Base-by-base conservation (phyloP, 1,284 basidiomycete genomes). In the Agroathelia rolfsii region DNA sequence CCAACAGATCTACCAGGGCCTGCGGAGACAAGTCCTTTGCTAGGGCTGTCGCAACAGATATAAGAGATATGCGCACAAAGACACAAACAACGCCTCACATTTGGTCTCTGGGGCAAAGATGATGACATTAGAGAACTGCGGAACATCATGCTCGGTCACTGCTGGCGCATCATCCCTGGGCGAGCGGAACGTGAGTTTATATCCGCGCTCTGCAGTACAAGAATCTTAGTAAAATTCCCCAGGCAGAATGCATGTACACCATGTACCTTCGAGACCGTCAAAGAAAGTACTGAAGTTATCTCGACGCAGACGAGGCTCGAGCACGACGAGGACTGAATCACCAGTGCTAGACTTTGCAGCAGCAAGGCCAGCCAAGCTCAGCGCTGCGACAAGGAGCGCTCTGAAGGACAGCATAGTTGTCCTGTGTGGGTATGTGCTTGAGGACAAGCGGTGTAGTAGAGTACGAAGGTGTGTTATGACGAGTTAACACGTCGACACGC, bases 271-370 rank as follows among this genome's bases (percentile, higher is more conserved):
- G 28, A 95, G 62, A 12, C 76, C 79, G 36, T 66, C 59, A 57
- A 88, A 92, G 69, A 93, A 92, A 47, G 76, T 61, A 11, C 81
- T 80, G 54, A 82, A 94, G 43, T 82, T 69, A 33, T 72, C 68
- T 48, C 57, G 62, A 47, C 73, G 64, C 18, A 79, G 56, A 33
- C 63, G 64, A 4, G 76, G 72, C 49, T 94, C 87, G 28, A 90
- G 66, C 9, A 94, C 66, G 34, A 94, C 82, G 15, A 95, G 71
- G 10, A 95, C 80, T 24, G 76, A 77, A 53, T 86, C 72, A 7
- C 87, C 87, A 2, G 79, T 70, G 52, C 84, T 82, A n/a, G 86
- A 89, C 47, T 70, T 75, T 37, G 84, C 84, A 31, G 59, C 46
- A 6, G 58, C 56, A 16, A 61, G 43, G 20, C 57, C 32, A 13